Percentiles rank a stretch among this genome's conserved stretches.
Evolutionary conservation across 148 eudicot genomes (phyloP).

Genomic region (Vaccinium myrtillus): DNA sequence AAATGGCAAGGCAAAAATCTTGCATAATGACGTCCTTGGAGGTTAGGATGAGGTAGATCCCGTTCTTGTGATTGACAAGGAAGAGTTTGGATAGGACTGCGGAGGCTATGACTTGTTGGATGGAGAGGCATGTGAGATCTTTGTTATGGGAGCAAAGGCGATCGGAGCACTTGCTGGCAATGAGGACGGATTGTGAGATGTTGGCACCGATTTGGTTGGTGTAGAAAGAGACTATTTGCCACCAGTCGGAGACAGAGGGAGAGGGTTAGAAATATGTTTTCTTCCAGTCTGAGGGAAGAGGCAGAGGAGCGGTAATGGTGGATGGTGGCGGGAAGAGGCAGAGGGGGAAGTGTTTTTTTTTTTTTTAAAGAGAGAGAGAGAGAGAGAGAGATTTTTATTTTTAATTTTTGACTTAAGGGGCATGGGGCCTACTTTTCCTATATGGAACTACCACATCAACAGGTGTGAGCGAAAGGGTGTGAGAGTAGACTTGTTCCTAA

Average conservation of each 20-base stretch:
- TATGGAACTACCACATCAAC: too few relatives aligned
- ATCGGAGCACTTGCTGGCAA: conserved; percentile 73
- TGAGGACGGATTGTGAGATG: conserved; percentile 49
- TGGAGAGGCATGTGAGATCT: conserved; percentile 59
- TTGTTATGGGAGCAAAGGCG: conserved; percentile 53
- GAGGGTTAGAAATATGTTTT: conserved; percentile 1
- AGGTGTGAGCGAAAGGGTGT: too few relatives aligned
- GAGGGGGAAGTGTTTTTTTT: too few relatives aligned
- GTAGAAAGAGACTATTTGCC: conserved; percentile 75
- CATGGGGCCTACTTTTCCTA: too few relatives aligned
- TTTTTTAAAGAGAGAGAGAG: too few relatives aligned
- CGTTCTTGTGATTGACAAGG: conserved; percentile 65
- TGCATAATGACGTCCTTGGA: conserved; percentile 57
- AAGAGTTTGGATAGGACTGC: conserved; percentile 58
- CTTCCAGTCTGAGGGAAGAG: too few relatives aligned
- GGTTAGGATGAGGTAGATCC: conserved; percentile 67
- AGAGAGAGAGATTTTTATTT: too few relatives aligned
- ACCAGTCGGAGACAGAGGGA: conserved; percentile 78
- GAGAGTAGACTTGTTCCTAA: too few relatives aligned
- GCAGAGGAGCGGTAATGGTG: too few relatives aligned
- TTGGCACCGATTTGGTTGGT: conserved; percentile 83
- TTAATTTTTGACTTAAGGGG: too few relatives aligned
- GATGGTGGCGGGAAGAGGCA: too few relatives aligned
- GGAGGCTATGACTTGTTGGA: conserved; percentile 68
- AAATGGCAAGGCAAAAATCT: too few relatives aligned